phyloP scores from a whole-genome alignment of 2,329 filamentous ascomycete species.

The Penicillium sp. region DNA sequence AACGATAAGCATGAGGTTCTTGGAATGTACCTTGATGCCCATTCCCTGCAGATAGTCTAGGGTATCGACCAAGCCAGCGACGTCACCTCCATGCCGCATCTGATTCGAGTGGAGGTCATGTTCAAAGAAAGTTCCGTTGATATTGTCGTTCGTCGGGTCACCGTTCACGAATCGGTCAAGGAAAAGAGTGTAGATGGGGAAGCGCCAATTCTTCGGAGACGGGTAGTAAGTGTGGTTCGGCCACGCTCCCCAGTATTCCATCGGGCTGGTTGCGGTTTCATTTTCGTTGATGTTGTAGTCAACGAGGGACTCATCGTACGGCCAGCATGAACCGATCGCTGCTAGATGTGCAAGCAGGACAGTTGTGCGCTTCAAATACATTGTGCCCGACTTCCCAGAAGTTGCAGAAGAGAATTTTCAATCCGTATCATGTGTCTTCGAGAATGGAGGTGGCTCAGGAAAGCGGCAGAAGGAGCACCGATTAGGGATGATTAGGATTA shows the following conservation, averaged over 20 bases:
- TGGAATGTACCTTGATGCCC: conserved; percentile 54
- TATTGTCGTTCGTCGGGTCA: conserved; percentile 62
- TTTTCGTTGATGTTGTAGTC: conserved; percentile 63
- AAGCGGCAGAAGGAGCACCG: no score
- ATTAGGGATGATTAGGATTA: neutral
- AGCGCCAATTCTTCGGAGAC: conserved; percentile 62
- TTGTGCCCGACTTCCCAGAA: conserved; percentile 19
- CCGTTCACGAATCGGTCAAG: conserved; percentile 64
- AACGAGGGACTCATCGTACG: conserved; percentile 51
- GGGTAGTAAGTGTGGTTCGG: conserved; percentile 51
- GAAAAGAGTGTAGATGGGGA: conserved; percentile 65
- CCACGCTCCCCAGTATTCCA: conserved; percentile 59
- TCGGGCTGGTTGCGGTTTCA: conserved; percentile 52
- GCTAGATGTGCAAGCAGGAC: conserved; percentile 31
- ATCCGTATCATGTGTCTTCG: conserved; percentile 23
- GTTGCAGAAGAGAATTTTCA: conserved; percentile 10
- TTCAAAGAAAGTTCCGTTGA: conserved; percentile 60
- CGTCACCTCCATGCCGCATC: conserved; percentile 62
- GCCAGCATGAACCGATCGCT: conserved; percentile 32
- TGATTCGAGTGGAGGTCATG: conserved; percentile 60
- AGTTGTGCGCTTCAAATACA: conserved; percentile 32
- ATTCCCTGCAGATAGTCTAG: conserved; percentile 64
- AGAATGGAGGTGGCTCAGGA: no score
- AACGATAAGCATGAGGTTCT: neutral
- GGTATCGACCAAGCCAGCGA: conserved; percentile 57